These are phyloP conservation scores for Hypoxylon rubiginosum DNA, from an alignment of 2,329 filamentous ascomycete genomes.

Conservation along the genomic window DNA sequence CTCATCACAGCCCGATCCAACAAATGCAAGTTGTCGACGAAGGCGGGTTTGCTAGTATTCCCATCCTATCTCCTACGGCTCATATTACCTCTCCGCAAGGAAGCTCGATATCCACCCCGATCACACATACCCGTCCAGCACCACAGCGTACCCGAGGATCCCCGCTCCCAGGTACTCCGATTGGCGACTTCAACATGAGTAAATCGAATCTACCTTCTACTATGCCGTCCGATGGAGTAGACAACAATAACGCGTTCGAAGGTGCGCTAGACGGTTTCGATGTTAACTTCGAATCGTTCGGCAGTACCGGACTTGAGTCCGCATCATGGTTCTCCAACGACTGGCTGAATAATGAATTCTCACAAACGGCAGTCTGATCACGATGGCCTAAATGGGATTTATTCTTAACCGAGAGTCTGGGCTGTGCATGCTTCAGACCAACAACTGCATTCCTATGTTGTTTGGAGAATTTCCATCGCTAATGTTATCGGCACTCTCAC, in stretches of 20 bases:
- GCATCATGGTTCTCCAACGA: constrained; percentile 53
- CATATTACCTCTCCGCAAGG: constrained; percentile 47
- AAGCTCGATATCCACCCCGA: constrained; percentile 45
- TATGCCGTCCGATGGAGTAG: constrained; percentile 55
- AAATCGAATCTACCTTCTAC: constrained; percentile 51
- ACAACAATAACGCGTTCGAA: constrained; percentile 66
- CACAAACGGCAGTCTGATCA: constrained; percentile 48
- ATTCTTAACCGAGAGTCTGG: background rate
- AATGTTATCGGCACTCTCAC: constrained; percentile 1
- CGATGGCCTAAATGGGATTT: background rate
- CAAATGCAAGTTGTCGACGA: constrained; percentile 52
- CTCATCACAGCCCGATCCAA: constrained; percentile 46
- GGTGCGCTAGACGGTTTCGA: constrained; percentile 63
- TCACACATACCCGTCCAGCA: constrained; percentile 37
- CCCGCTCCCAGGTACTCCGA: constrained; percentile 45
- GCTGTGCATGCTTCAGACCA: background rate
- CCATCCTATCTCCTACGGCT: constrained; percentile 48
- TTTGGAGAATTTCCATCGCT: background rate
- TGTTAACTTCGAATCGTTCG: constrained; percentile 61
- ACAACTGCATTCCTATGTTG: background rate
- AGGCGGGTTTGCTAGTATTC: constrained; percentile 47
- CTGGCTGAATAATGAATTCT: constrained; percentile 50
- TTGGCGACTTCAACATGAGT: constrained; percentile 46
- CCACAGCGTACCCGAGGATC: constrained; percentile 43
- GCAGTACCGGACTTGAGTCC: constrained; percentile 53